Evolutionary conservation across 495 filamentous ascomycete species (phyloP), one percentile per base, ranked within the genome.

Genomic region (Tuber calosporum): DNA sequence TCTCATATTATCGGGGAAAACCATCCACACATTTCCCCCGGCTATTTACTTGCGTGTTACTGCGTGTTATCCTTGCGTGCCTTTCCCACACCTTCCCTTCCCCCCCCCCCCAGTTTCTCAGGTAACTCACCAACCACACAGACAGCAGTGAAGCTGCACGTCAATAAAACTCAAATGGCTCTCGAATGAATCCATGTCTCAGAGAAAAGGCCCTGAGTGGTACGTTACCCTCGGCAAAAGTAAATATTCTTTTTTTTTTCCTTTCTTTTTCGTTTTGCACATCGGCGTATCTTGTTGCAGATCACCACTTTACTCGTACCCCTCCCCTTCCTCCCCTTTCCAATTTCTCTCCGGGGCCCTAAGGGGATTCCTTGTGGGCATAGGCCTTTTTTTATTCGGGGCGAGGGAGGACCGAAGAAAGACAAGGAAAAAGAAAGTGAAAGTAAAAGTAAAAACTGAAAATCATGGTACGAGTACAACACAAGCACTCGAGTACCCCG

Each of bases 131-230:
- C 74, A 78, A 58, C 53, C 53, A 58, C 53, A 58, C 53, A 58
- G 53, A 58, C 53, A 58, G 2, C 13, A n/a, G 53, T 30, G n/a
- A 58, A 58, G 76, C 76, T 78, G 76, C 76, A 78, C 76, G 76
- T 77, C 76, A 78, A 78, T 71, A 78, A 77, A 72, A 77, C 76
- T 68, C 67, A 77, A 71, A 70, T 78, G 70, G 69, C 71, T 69
- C 42, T 67, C 39, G 42, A 67, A 77, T 70, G 71, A 73, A 45
- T 78, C n/a, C 74, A 73, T 77, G 74, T 78, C 76, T 78, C 76
- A 73, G 39, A 76, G 72, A 58, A 30, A 42, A 68, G 70, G 53
- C 22, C 70, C 71, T 69, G 76, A 62, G 71, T 43, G 72, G 74
- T 42, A 38, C 19, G 53, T 34, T 45, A 73, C 70, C 40, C 34